Percentiles rank a stretch among this genome's conserved stretches.
Evolutionary conservation across 225 moss, liverwort and hornwort species (phyloP).

Genomic region (Climacium dendroides): DNA sequence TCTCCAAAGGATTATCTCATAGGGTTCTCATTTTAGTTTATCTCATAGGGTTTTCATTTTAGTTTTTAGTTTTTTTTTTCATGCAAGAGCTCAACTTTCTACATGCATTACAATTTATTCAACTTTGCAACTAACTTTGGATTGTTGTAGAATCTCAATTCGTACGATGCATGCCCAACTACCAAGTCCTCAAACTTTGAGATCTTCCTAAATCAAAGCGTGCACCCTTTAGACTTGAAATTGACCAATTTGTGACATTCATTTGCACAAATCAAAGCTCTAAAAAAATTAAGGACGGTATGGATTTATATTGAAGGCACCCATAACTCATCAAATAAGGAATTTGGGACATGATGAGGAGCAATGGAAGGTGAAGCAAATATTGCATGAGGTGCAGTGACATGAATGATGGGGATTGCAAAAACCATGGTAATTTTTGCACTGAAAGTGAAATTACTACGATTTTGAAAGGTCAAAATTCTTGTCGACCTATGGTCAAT

Average conservation of each 20-base stretch:
- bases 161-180: not conserved
- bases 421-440: too few species aligned
- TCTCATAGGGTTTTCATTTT: fast-evolving
- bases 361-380: too few species aligned
- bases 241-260: not conserved
- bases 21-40: not conserved
- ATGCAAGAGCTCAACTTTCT: not conserved
- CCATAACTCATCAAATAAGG: too few species aligned
- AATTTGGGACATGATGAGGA: too few species aligned
- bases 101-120: not conserved
- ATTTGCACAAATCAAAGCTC: not conserved
- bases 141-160: not conserved
- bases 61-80: not conserved
- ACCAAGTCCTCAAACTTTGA: not conserved
- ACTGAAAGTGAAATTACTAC: too few species aligned
- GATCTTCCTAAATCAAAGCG: not conserved
- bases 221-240: not conserved
- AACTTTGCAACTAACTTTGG: not conserved
- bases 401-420: too few species aligned
- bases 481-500: too few species aligned
- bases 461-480: too few species aligned
- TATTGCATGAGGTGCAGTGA: too few species aligned
- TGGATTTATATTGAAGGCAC: too few species aligned
- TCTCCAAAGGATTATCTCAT: not conserved
- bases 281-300: not conserved